Base-by-base conservation (phyloP, 768 basidiomycete species). In the Leccinum rimulosum region DNA sequence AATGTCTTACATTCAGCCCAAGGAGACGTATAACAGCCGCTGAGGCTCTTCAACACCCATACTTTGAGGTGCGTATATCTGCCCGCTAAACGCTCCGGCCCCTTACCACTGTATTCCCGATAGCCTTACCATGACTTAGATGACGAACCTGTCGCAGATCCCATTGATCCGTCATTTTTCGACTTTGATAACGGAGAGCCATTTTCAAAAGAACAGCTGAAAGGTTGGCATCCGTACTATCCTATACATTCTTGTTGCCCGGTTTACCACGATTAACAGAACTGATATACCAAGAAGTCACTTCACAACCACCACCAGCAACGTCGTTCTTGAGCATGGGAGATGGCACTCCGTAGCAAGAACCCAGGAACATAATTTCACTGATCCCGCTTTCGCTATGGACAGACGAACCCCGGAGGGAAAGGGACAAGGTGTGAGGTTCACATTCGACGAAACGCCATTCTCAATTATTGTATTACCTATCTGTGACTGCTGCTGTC, bases 121-220 rank as follows among this genome's bases (percentile, higher is more conserved):
- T 6, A 91, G 89, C 86, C 91, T 1, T 94, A 95, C 66, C 93
- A 95, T 62, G 95, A 96, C 67, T 84, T 89, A 6, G 83, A 85
- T 12, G 95, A 98, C 69, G 95, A 97, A 69, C 95, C 95, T 0
- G 82, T 84, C 2, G 93, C 95, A 1, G 79, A 83, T 62, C 83
- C 84, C 1, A 77, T 91, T 33, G 86, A 91, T 54, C 86, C 91
- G 0, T 82, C 82, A 1, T 93, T 92, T 74, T 93, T 93, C 66
- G 85, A 93, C 63, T 93, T 93, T 67, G 91, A 93, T 64, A 84
- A 86, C 56, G 86, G 87, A 1, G 62, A 83, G 57, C 77, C 84
- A 11, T 65, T 87, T 58, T 77, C 81, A 17, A 91, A 87, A 66
- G 88, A 89, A 63, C 78, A 83, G 57, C 71, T 91, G 51, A 91